Base-by-base conservation (phyloP, 2,329 filamentous ascomycete genomes). In the Fusarium virguliforme region DNA sequence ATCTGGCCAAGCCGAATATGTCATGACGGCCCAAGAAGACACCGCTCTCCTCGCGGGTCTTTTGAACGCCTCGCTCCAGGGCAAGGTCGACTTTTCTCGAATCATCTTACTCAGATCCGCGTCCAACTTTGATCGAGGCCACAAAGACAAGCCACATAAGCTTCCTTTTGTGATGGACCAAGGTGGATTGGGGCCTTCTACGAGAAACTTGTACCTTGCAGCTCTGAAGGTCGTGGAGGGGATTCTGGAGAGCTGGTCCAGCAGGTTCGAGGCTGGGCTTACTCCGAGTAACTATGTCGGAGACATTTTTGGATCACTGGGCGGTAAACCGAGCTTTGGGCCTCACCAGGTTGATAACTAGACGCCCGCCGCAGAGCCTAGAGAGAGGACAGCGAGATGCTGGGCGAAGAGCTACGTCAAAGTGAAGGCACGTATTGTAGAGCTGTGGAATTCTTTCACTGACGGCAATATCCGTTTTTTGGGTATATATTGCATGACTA, bases 1-100 rank as follows among this genome's bases (percentile, higher is more conserved):
- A 1, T 50, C 71, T 12, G 60, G 64, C 1, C 58, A 73, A 6
- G 68, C 24, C 4, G 51, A 68, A 1, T 74, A 74, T 8, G 64
- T 64, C 1, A 74, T 74, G 71, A 74, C 71, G n/a, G 71, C 71
- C 0, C 68, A 72, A 40, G 71, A 74, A n/a, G 71, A 74, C 12
- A 74, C 67, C 3, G 71, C 71, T 4, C 50, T 74, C 0, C 40
- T 74, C 3, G 40, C 71, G 2, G 66, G 71, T 1, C 46, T 74
- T 0, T 18, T 70, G 18, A 74, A 69, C 3, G 71, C 71, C 22
- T 40, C 69, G 0, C 51, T 72, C 2, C 71, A 60, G 43, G 50
- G 40, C 7, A 62, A 68, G 18, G 65, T 62, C 1, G 71, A 74
- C 46, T 74, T 68, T 18, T 74, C 71, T 1, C 57, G 71, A 10